Percentiles rank a stretch among this genome's conserved stretches.
These are phyloP conservation scores for Didymosphaeria variabile DNA, from an alignment of 2,329 filamentous ascomycete species.

Conservation along the genomic window DNA sequence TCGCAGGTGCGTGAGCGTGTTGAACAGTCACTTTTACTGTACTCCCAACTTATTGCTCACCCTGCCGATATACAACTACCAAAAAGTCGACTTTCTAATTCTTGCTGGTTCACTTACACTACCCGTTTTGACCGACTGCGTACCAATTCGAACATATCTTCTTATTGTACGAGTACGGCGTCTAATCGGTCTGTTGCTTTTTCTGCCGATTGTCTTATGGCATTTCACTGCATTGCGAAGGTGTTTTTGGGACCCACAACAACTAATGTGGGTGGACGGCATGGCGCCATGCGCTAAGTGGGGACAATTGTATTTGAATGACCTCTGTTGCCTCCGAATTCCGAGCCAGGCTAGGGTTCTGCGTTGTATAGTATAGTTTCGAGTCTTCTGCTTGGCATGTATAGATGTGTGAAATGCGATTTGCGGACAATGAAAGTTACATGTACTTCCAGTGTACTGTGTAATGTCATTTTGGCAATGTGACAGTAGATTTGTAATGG, in stretches of 20 bases:
- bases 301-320: not conserved
- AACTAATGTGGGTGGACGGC: not conserved
- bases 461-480: not conserved
- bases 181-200: not conserved
- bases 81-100: not conserved
- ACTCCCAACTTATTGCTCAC: not conserved
- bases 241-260: not conserved
- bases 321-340: not conserved
- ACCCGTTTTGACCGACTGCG: not conserved
- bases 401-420: constrained; percentile 1
- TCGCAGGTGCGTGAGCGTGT: constrained; percentile 3
- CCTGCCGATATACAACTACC: not conserved
- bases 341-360: not conserved
- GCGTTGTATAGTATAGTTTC: constrained; percentile 5
- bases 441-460: not conserved
- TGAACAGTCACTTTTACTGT: not conserved
- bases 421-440: not conserved
- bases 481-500: not conserved
- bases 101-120: not conserved
- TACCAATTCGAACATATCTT: not conserved
- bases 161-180: constrained; percentile 5
- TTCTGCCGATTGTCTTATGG: no score
- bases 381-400: not conserved
- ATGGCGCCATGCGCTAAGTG: not conserved
- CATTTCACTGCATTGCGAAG: constrained; percentile 10